These are phyloP conservation scores for Paramecium pentaurelia DNA, from an alignment of 73 alveolate genomes.

Conservation along the genomic window DNA sequence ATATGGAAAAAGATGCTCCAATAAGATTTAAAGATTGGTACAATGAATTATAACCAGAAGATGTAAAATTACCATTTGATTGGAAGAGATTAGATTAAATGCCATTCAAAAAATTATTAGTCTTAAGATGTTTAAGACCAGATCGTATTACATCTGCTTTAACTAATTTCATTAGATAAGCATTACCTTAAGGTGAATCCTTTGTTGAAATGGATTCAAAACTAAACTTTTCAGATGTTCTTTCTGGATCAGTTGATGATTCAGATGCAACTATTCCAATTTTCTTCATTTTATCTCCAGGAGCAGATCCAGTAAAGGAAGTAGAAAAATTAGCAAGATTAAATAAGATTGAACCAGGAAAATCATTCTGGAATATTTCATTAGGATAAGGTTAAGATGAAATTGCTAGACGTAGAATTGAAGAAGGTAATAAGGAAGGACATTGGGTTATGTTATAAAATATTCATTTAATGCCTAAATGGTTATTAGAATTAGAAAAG, in stretches of 20 bases:
- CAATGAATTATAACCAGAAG: constrained; percentile 98
- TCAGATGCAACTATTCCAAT: constrained; percentile 98
- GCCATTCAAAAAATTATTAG: constrained; percentile 99
- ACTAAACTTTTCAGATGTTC: constrained; percentile 87
- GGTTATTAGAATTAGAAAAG: constrained; percentile 97
- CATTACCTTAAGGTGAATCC: constrained; percentile 78
- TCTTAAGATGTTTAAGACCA: constrained; percentile 98
- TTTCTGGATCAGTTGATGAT: constrained; percentile 89
- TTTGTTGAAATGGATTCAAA: constrained; percentile 92
- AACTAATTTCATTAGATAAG: constrained; percentile 94
- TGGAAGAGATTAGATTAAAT: constrained; percentile 97
- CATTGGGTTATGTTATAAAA: constrained; percentile 99
- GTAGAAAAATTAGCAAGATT: constrained; percentile 92
- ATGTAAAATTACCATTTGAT: constrained; percentile 99
- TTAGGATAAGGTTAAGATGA: constrained; percentile 99
- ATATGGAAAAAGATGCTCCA: constrained; percentile 99
- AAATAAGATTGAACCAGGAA: constrained; percentile 87
- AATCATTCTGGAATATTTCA: constrained; percentile 96
- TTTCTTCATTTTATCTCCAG: constrained; percentile 99
- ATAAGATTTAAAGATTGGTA: constrained; percentile 99
- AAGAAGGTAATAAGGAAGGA: constrained; percentile 99
- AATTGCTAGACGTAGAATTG: constrained; percentile 96
- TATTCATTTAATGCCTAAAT: constrained; percentile 99
- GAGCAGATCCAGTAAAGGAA: constrained; percentile 99
- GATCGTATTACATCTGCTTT: constrained; percentile 98